phyloP scores from a whole-genome alignment of 352 stramenopile genomes.

The Pythium phragmitis region DNA sequence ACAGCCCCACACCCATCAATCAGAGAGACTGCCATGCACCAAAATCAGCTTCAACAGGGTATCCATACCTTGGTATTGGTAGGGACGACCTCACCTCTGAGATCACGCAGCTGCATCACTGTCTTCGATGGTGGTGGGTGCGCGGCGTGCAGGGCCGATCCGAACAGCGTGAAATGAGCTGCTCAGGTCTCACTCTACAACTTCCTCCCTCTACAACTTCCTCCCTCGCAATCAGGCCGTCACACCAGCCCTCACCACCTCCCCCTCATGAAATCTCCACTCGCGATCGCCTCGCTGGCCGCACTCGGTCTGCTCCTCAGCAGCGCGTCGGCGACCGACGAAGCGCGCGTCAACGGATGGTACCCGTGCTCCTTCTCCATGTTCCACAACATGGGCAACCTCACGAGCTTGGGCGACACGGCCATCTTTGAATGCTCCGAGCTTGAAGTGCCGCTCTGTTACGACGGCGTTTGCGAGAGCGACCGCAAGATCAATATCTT shows the following conservation, averaged over 20 bases:
- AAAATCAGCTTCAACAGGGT: no score
- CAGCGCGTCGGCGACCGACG: neutral
- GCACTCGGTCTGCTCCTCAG: constrained; percentile 2
- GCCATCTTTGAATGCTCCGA: constrained; percentile 54
- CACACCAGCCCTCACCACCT: neutral
- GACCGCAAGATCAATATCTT: constrained; percentile 54
- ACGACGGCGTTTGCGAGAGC: constrained; percentile 60
- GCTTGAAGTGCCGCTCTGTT: constrained; percentile 66
- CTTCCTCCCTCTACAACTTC: neutral
- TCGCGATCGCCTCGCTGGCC: constrained; percentile 7
- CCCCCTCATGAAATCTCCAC: constrained; percentile 8
- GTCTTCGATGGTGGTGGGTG: no score
- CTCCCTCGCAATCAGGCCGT: neutral
- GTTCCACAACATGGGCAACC: constrained; percentile 3
- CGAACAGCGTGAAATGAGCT: no score
- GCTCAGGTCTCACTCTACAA: neutral
- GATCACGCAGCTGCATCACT: no score
- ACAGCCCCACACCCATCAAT: no score
- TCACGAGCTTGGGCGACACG: neutral
- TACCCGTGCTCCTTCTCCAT: constrained; percentile 48
- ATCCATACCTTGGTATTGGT: no score
- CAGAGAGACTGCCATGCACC: no score
- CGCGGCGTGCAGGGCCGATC: no score
- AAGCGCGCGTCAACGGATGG: constrained; percentile 53
- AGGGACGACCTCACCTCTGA: no score